phyloP scores from a whole-genome alignment of 208 protist genomes.

The Acanthamoeba sp. region DNA sequence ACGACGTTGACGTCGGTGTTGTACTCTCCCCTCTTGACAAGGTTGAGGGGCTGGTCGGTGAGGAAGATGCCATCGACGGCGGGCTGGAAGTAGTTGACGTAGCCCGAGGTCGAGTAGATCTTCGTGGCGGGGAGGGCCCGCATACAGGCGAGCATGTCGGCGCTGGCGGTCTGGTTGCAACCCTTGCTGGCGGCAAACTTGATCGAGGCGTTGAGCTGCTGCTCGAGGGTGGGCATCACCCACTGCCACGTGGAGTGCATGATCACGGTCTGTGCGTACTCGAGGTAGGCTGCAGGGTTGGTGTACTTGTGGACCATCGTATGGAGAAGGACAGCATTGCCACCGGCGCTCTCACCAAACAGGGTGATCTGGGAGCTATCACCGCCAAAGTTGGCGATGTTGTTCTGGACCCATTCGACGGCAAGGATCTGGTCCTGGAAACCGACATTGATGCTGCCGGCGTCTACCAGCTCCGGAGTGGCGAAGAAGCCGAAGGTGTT shows the following conservation, averaged over 20 bases:
- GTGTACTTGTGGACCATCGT: background rate
- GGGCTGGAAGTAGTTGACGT: background rate
- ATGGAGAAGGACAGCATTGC: background rate
- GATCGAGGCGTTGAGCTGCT: background rate
- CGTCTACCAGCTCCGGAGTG: too few relatives aligned
- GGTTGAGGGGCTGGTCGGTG: background rate
- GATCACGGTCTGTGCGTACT: background rate
- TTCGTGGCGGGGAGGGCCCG: background rate
- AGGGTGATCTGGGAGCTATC: background rate
- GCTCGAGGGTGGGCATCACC: background rate
- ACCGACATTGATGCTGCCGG: too few relatives aligned
- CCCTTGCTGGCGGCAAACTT: background rate
- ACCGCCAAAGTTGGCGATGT: too few relatives aligned
- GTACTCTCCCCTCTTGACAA: background rate
- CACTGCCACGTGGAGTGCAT: background rate
- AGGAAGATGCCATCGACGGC: background rate
- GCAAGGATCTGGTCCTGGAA: too few relatives aligned
- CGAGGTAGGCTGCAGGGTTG: background rate
- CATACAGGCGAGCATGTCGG: background rate
- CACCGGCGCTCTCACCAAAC: background rate
- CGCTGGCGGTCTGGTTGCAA: background rate
- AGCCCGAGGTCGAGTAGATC: background rate
- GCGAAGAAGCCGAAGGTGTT: too few relatives aligned
- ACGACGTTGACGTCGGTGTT: background rate
- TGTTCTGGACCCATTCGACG: too few relatives aligned